Evolutionary conservation across 345 rosid genomes (phyloP).

Genomic region (Pseudoturritis turrita): DNA sequence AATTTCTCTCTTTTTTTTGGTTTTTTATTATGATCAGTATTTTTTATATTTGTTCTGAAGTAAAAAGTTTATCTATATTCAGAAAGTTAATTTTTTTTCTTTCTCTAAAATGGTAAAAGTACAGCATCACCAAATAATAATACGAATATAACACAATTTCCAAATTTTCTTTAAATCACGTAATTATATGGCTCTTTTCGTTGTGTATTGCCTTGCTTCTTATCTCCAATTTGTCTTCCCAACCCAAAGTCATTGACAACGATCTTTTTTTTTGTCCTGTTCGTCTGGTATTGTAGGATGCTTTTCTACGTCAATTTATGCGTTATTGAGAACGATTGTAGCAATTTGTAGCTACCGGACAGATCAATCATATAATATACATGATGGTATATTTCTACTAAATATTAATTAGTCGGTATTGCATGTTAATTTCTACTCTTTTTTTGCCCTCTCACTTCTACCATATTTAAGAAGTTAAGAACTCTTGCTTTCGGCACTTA

Average conservation of each 20-base stretch:
- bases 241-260: not conserved
- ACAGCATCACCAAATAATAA: too few species aligned
- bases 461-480: too few species aligned
- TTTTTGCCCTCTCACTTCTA: not conserved
- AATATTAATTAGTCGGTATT: not conserved
- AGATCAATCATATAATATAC: not conserved
- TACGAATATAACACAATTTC: too few species aligned
- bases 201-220: not conserved
- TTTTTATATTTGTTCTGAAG: too few species aligned
- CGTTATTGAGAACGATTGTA: not conserved
- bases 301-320: slow-evolving; percentile 10
- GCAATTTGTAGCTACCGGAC: not conserved
- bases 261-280: slow-evolving; percentile 2
- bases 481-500: too few species aligned
- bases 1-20: too few species aligned
- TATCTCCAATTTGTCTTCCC: not conserved
- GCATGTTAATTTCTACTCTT: not conserved
- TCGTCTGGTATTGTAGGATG: not conserved
- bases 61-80: too few species aligned
- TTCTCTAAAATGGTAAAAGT: too few species aligned
- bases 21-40: too few species aligned
- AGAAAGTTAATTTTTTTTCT: too few species aligned
- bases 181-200: not conserved
- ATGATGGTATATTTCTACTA: not conserved
- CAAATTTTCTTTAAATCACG: too few species aligned